Base-by-base conservation (phyloP, 2,329 filamentous ascomycete species). In the Cercospora nicotianae region DNA sequence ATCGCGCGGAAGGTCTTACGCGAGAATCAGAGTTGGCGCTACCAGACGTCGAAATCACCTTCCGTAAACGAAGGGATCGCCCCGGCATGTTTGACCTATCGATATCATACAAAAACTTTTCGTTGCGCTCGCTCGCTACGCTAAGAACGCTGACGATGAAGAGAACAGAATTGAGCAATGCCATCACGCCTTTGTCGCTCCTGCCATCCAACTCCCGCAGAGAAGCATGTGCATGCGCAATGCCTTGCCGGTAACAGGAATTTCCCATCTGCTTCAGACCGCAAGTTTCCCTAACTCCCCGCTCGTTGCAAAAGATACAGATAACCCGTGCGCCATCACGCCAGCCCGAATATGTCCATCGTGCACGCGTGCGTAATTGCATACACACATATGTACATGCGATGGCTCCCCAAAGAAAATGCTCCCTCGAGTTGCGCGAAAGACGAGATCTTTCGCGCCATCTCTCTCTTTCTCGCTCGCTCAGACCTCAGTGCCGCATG, bases 401-500 rank as follows among this genome's bases (percentile, higher is more conserved):
- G 18, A 59, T 33, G 57, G 30, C 57, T 36, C 33, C 20, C 30
- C 20, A 42, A 42, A 8, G 36, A 42, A 2, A 42, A n/a, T n/a
- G 4, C 23, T 60, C 31, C 9, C 57, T 39, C 57, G 18, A 13
- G 33, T 20, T 20, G 28, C 30, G n/a, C 13, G 57, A 33, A 48
- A 20, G 18, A 39, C 8, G 9, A 20, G 28, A 10, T 9, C 30
- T 33, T 12, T 59, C 57, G 12, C 57, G 36, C 36, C 7, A 42
- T 42, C 36, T 42, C 36, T n/a, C 36, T n/a, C 36, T 42, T 42
- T n/a, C 3, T n/a, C 3, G 36, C 2, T 42, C 36, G 36, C 2
- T 45, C 33, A 61, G 61, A 79, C 76, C 62, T 77, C 75, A 26
- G 72, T 74, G n/a, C 74, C 72, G 66, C 78, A 79, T 39, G 75